Base-by-base conservation (phyloP, 805 yeast species). In the Metschnikowia drakensbergensis region DNA sequence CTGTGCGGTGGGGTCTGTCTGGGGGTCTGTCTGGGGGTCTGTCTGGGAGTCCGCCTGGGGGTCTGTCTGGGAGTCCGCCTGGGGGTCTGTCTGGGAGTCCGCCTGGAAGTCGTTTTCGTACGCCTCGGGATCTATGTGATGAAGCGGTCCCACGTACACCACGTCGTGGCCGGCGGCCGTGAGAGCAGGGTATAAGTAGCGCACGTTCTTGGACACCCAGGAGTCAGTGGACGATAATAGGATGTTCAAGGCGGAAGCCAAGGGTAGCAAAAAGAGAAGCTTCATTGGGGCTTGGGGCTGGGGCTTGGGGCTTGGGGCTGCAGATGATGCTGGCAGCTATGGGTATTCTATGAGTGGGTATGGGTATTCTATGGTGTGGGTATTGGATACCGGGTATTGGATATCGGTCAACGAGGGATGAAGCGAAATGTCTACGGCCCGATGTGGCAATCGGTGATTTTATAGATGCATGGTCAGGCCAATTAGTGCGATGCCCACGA, bases 191-290 rank as follows among this genome's bases (percentile, higher is more conserved):
- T 66, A 61, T 32, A 70, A 51, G 31, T 53, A 55, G 10, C 74
- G 54, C 13, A 61, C 52, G 51, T 69, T 67, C 46, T 65, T 69
- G 11, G 68, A 58, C 8, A 67, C 74, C 75, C 75, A 70, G 5
- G 67, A 61, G 50, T 69, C 74, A 3, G 69, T 59, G 27, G 67
- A 54, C 5, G 72, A 53, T 26, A 70, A 35, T 22, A 69, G 48
- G 23, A 69, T 64, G 42, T 68, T 65, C 43, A 68, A 55, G 6
- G 61, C 55, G 5, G 50, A 28, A 1, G 26, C 57, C 23, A 45
- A 29, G 8, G 51, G 50, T 11, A 52, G 29, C 2, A 46, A 33
- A 3, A 31, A 37, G 13, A 42, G 36, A 27, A 40, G 35, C 7
- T n/a, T 30, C 36, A 40, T 40, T 7, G 13, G 36, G n/a, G n/a